Evolutionary conservation across 257 asterid genomes (phyloP), one percentile per base, ranked within the genome.

Genomic region (Solanum bulbocastanum): DNA sequence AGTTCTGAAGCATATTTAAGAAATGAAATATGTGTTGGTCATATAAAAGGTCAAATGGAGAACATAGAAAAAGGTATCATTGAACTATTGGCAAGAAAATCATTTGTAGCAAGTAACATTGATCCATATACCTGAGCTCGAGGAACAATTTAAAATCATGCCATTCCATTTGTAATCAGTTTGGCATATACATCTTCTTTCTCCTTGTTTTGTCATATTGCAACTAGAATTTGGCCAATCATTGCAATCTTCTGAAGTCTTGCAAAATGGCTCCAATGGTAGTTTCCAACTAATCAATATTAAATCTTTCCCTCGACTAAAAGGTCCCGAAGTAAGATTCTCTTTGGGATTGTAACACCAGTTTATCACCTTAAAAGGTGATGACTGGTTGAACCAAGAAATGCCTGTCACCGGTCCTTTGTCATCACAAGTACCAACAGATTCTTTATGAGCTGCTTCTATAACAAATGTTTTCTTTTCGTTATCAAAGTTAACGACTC

Each of bases 191-290:
- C 93, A 91, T 58, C 88, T 90, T n/a, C 73, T 86, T 12, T 5
- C 22, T 39, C 88, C 86, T 33, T 76, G 39, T 84, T 32, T 85
- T 37, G 60, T 69, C 37, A 73, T 23, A 14, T 18, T 36, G 71
- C 92, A 91, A 30, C 18, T 60, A 37, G 91, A 90, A 49, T 91
- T 75, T 22, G 89, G 88, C 93, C 89, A 90, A 81, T 78, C 86
- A 14, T 14, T 37, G 86, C 93, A 90, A 68, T 79, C 88, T 10
- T 13, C 32, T 32, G 83, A 72, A 13, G 56, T 32, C 62, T 74
- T 56, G 82, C 92, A 91, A 39, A 37, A 23, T 79, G 92, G 93
- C 79, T 91, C 88, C 37, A 7, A 30, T 62, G 90, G 89, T 4
- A 83, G 88, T 56, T 82, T 83, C 90, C 87, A 88, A 13, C 82